Evolutionary conservation across 176 grass and related monocot genomes (phyloP).

Genomic region (Metroxylon sagu): DNA sequence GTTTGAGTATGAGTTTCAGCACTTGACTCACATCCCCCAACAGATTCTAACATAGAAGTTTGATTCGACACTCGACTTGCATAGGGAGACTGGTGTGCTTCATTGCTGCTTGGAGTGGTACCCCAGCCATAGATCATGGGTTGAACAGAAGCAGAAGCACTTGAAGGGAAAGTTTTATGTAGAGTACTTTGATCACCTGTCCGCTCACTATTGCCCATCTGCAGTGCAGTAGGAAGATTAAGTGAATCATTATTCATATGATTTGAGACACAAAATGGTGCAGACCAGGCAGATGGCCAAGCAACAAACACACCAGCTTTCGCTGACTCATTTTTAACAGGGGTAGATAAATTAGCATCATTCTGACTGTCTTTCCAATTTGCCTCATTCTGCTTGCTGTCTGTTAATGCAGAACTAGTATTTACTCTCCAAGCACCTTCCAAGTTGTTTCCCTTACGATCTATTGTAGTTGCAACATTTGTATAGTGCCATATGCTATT

Average conservation of each 20-base stretch:
- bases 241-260: constrained; percentile 31
- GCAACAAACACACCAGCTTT: background rate
- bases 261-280: constrained; percentile 13
- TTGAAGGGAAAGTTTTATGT: background rate
- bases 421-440: constrained; percentile 20
- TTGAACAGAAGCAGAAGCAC: no score
- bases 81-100: no score
- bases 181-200: constrained; percentile 24
- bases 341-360: background rate
- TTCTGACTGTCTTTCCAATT: constrained; percentile 1
- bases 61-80: no score
- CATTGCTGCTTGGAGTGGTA: no score
- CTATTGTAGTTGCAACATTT: constrained; percentile 16
- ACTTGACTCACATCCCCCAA: no score
- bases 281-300: background rate
- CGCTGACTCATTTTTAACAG: background rate
- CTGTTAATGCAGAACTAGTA: constrained; percentile 11
- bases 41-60: no score
- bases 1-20: no score
- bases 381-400: constrained; percentile 23
- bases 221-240: constrained; percentile 24
- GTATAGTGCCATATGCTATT: no score
- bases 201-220: constrained; percentile 21
- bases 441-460: constrained; percentile 22
- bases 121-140: no score